These are phyloP conservation scores for Erodium texanum DNA, from an alignment of 441 rosid genomes.

Conservation along the genomic window DNA sequence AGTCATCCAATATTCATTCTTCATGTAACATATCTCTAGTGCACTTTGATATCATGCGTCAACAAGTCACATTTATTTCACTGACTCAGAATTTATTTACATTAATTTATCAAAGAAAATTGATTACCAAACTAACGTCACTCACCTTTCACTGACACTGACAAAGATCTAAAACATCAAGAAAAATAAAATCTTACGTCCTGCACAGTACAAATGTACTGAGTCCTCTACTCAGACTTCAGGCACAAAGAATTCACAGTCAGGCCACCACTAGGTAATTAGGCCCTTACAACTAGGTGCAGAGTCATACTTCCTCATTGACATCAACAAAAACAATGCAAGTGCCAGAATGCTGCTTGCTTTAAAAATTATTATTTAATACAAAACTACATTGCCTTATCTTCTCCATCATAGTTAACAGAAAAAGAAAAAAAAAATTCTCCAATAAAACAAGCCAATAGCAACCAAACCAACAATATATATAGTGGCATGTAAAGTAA, in stretches of 20 bases:
- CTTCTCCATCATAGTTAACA: not conserved
- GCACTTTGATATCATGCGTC: no score
- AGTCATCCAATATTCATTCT: no score
- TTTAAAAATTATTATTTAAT: no score
- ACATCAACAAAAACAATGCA: no score
- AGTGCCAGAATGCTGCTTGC: not conserved
- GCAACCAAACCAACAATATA: not conserved
- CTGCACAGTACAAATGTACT: not conserved
- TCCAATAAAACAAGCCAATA: not conserved
- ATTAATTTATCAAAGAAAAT: not conserved
- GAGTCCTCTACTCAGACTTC: not conserved
- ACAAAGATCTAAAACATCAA: not conserved
- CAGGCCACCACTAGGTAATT: not conserved
- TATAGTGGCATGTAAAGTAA: not conserved
- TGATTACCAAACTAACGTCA: no score
- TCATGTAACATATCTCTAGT: no score
- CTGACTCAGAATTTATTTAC: not conserved
- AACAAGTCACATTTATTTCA: no score
- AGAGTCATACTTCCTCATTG: not conserved
- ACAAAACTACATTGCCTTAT: not conserved
- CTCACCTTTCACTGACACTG: not conserved
- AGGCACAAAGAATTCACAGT: not conserved
- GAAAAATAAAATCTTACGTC: not conserved
- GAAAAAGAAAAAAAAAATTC: not conserved
- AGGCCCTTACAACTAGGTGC: not conserved